A percentile compares a stretch with the other conserved stretches of the same genome.
phyloP scores from a whole-genome alignment of 2,329 filamentous ascomycete species.

The Juglanconis oblonga region DNA sequence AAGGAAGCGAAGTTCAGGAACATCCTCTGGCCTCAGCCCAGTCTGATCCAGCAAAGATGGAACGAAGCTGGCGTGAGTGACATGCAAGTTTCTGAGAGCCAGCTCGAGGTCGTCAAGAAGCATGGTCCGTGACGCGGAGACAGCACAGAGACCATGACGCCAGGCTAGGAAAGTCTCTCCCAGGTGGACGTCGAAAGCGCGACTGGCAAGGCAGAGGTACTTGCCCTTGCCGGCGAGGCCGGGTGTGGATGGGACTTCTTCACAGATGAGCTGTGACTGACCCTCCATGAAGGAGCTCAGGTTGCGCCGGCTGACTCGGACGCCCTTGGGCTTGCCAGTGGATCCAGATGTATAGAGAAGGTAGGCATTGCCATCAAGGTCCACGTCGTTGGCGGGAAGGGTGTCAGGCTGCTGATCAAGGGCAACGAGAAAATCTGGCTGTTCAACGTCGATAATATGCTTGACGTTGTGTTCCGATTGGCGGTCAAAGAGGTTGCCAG shows the following conservation, averaged over 20 bases:
- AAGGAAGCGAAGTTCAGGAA: background rate
- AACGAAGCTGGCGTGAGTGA: constrained; percentile 8
- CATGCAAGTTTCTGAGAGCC: constrained; percentile 3
- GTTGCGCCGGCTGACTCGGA: constrained; percentile 26
- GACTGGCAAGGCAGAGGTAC: constrained; percentile 16
- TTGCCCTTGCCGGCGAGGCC: constrained; percentile 24
- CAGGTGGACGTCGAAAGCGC: constrained; percentile 20
- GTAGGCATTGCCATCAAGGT: constrained; percentile 22
- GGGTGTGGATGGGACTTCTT: background rate
- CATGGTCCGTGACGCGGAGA: constrained; percentile 14
- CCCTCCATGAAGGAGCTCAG: constrained; percentile 7
- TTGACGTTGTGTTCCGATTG: constrained; percentile 35
- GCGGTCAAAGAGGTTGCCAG: constrained; percentile 26
- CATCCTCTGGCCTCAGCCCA: constrained; percentile 3
- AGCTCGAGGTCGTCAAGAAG: constrained; percentile 7
- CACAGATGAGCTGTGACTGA: too few species aligned
- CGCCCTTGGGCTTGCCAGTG: constrained; percentile 33
- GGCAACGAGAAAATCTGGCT: background rate
- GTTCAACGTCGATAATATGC: constrained; percentile 16
- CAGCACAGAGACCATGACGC: constrained; percentile 19
- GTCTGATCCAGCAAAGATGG: constrained; percentile 10
- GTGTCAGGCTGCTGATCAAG: too few species aligned
- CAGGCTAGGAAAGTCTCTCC: constrained; percentile 24
- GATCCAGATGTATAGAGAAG: constrained; percentile 32
- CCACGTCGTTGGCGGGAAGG: too few species aligned